Percentiles rank a stretch among this genome's conserved stretches.
These are phyloP conservation scores for Casaregolazyma lundiana DNA, from an alignment of 1,139 yeast species.

Conservation along the genomic window DNA sequence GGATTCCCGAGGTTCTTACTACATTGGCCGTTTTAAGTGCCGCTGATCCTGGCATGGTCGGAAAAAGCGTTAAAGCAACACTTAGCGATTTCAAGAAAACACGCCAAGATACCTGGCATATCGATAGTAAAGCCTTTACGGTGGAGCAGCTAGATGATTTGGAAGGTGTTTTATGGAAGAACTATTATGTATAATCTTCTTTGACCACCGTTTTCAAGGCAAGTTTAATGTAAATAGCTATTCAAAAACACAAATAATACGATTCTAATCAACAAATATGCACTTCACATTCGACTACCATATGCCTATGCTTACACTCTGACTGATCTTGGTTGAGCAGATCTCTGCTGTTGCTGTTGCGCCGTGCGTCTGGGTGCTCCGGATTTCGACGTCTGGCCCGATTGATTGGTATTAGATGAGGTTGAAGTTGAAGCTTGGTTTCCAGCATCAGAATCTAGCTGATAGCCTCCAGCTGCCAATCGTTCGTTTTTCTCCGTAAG, in stretches of 20 bases:
- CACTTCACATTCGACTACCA: no score
- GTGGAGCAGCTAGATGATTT: conserved; percentile 81
- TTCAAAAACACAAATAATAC: not conserved
- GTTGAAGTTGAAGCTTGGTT: not conserved
- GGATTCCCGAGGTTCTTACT: conserved; percentile 78
- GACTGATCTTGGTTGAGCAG: conserved; percentile 9
- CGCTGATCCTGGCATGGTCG: conserved; percentile 70
- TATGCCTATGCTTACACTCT: no score
- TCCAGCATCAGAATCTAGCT: conserved; percentile 23
- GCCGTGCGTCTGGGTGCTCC: conserved; percentile 10
- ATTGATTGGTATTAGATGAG: not conserved
- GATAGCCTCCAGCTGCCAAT: conserved; percentile 71
- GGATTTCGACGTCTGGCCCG: conserved; percentile 5
- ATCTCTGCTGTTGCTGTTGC: conserved; percentile 10
- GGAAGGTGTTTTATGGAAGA: conserved; percentile 92
- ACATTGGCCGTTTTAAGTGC: conserved; percentile 64
- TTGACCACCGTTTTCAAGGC: not conserved
- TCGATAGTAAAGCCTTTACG: conserved; percentile 73
- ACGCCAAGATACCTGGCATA: conserved; percentile 95
- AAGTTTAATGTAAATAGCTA: not conserved
- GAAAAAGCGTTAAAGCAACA: conserved; percentile 77
- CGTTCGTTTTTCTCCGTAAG: conserved; percentile 83
- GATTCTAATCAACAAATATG: not conserved
- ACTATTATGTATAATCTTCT: conserved; percentile 65
- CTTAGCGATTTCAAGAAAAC: conserved; percentile 85